Evolutionary conservation across 2,329 filamentous ascomycete species (phyloP), one percentile per base, ranked within the genome.

Genomic region (Canariomyces notabilis): DNA sequence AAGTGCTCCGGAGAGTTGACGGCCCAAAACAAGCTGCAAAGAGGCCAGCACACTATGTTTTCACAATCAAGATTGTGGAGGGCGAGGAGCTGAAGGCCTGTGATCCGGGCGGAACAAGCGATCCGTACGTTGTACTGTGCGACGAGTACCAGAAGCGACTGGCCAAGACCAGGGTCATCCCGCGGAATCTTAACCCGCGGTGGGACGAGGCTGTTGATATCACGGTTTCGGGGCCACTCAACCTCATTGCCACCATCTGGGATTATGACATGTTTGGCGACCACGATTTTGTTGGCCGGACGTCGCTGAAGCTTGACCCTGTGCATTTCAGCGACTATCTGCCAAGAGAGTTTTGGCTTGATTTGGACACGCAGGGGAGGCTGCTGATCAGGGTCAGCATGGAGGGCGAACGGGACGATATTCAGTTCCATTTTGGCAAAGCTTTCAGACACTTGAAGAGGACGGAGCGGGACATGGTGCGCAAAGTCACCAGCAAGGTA

Each of bases 171-270:
- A 83, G 91, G 54, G 89, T 95, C 54, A 85, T 98, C 41, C 89
- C 91, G 66, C 82, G 83, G 58, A 95, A 83, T 57, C 76, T 98
- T 36, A 97, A 94, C 63, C 93, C 93, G 21, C 83, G 91, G 16
- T 98, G 93, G 91, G 93, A 98, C 58, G 93, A 97, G 70, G 89
- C 89, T 1, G 86, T 97, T 39, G 93, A 98, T 62, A 95, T 98
- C 54, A 93, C 89, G 16, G 95, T 95, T 1, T 85, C 87, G 53
- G 89, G 90, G 0, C 82, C 93, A 9, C 77, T 98, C 48, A 96
- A 97, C 59, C 82, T 98, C 56, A 94, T 97, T 60, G 90, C 91
- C 23, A 98, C 93, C 1, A 86, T 97, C 34, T 98, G 93, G 93
- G 93, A 98, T 67, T 95, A 93, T 76, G 93, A 98, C 69, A 89